phyloP scores from a whole-genome alignment of 208 protist genomes.

The Zelonia costaricensis region DNA sequence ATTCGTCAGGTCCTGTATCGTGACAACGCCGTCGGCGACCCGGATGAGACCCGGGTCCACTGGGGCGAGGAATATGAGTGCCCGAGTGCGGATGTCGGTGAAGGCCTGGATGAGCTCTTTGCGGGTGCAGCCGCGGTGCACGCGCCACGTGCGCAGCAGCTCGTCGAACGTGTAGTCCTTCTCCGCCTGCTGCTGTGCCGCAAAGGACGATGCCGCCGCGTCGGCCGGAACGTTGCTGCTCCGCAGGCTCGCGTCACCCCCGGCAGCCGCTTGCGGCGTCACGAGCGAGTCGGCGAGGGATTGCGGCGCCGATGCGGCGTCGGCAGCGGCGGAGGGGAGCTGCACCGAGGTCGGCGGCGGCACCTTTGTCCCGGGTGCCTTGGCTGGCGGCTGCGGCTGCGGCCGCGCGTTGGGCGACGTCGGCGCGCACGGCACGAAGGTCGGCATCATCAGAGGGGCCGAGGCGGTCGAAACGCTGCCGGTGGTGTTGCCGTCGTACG shows the following conservation, averaged over 20 bases:
- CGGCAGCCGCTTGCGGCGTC: conserved; percentile 4
- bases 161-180: conserved; percentile 23
- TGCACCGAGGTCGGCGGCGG: background rate
- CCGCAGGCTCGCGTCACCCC: background rate
- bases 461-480: background rate
- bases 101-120: conserved; percentile 79
- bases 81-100: conserved; percentile 33
- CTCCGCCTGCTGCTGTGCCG: background rate
- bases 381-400: background rate
- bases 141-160: conserved; percentile 36
- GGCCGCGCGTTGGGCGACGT: background rate
- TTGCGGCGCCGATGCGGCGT: conserved; percentile 5
- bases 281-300: conserved; percentile 16
- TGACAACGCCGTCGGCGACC: conserved; percentile 75
- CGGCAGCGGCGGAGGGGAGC: conserved; percentile 1
- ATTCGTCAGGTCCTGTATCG: conserved; percentile 34
- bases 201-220: background rate
- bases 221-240: background rate
- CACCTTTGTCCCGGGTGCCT: background rate
- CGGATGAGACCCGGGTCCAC: conserved; percentile 46
- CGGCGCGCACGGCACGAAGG: background rate
- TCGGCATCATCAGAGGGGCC: conserved; percentile 7
- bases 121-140: conserved; percentile 73
- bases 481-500: conserved; percentile 12
- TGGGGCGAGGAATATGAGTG: conserved; percentile 60